phyloP scores from a whole-genome alignment of 139 green algal genomes.

The Tetraselmis striata region DNA sequence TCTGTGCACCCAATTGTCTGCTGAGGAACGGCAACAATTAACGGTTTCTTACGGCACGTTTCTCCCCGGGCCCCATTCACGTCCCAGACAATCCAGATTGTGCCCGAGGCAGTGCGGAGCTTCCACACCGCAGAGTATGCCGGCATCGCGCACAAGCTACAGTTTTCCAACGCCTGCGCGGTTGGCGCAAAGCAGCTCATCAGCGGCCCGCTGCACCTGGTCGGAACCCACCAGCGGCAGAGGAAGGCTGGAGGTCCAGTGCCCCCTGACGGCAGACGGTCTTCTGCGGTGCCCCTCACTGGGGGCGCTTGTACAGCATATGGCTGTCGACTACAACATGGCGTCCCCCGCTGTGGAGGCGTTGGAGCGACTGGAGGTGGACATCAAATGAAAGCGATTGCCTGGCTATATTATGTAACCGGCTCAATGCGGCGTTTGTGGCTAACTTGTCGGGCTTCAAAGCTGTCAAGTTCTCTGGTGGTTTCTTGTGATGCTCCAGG shows the following conservation, averaged over 20 bases:
- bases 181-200: not conserved
- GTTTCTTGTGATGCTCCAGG: too few species aligned
- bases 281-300: not conserved
- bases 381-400: not conserved
- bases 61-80: not conserved
- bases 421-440: too few species aligned
- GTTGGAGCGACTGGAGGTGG: not conserved
- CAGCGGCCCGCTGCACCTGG: not conserved
- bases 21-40: too few species aligned
- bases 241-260: not conserved
- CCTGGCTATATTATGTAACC: too few species aligned
- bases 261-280: not conserved
- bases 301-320: not conserved
- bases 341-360: not conserved
- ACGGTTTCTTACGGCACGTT: too few species aligned
- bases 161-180: not conserved
- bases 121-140: not conserved
- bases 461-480: too few species aligned
- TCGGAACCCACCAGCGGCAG: not conserved
- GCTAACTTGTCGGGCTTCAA: too few species aligned
- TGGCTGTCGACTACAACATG: not conserved
- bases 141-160: not conserved
- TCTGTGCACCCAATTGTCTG: too few species aligned
- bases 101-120: not conserved
- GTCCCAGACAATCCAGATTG: not conserved